Evolutionary conservation across 257 asterid species (phyloP), one percentile per base, ranked within the genome.

Genomic region (Cynanchum wilfordii): DNA sequence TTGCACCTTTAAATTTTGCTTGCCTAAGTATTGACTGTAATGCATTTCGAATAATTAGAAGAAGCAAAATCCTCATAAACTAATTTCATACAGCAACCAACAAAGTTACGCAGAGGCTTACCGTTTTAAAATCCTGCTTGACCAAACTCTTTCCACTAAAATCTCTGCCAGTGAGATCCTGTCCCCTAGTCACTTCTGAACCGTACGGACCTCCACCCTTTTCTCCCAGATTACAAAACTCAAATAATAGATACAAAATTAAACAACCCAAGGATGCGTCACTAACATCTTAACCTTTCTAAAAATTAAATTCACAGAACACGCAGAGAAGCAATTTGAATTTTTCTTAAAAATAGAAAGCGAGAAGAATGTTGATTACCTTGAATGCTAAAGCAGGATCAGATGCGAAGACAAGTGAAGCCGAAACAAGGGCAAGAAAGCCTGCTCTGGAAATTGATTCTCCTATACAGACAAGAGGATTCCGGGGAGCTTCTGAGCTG

Each of bases 201-300:
- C 99, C 99, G 74, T 94, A 94, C 30, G 99, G 97, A 49, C 99
- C 99, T 74, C 99, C 97, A 3, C 99, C 99, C 95, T 93, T 82
- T 76, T 13, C 20, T 58, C 24, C 59, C 77, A 65, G 25, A 74
- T 38, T 62, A 59, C 44, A 77, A 73, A 49, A 67, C 29, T 50
- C 38, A 73, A 77, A 51, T 8, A 67, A 65, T 44, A 80, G 67
- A 72, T 55, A 4, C 5, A 12, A 10, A 27, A 62, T 58, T 45
- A 24, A 27, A 62, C 64, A 51, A 24, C 20, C 5, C 27, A 73
- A 56, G 36, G 30, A 51, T 2, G 17, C 30, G 12, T 50, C 52
- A 50, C 12, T 25, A 51, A 16, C 69, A 19, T 5, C 50, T 33
- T 33, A 33, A 33, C 45, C 67, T 22, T 30, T 10, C 0, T 50